Conservation (phyloP, 2,329 filamentous ascomycete species). For the Hymenoscyphus infarciens region DNA sequence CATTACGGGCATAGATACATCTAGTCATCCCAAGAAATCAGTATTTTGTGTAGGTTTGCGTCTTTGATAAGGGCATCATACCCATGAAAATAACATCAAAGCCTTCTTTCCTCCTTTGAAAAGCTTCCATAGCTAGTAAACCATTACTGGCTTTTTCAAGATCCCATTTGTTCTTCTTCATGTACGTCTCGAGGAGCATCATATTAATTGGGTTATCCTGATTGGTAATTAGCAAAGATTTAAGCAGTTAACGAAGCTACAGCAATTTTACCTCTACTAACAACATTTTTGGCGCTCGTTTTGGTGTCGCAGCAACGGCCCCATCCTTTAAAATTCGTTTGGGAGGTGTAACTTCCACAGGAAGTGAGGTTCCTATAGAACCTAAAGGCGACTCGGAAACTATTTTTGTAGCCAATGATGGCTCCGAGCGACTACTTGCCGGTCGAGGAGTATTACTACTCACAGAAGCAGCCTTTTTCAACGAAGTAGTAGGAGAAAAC, state of each 20-base stretch:
- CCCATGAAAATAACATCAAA: slow-evolving; percentile 48
- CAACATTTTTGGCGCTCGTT: slow-evolving; percentile 19
- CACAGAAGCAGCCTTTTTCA: slow-evolving; percentile 5
- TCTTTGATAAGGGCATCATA: slow-evolving; percentile 17
- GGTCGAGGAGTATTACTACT: background rate
- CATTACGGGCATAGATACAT: slow-evolving; percentile 54
- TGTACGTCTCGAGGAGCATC: slow-evolving; percentile 33
- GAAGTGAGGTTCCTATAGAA: background rate
- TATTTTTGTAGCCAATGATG: background rate
- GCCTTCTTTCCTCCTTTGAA: slow-evolving; percentile 34
- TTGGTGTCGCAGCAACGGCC: background rate
- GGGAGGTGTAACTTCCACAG: background rate
- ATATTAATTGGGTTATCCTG: slow-evolving; percentile 27
- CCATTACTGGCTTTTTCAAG: slow-evolving; percentile 42
- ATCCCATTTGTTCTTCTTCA: slow-evolving; percentile 31
- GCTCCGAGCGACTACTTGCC: background rate
- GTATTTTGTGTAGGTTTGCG: too few species aligned
- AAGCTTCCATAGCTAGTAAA: slow-evolving; percentile 43
- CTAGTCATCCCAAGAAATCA: slow-evolving; percentile 29
- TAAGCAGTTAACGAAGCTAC: too few species aligned
- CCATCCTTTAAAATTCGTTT: background rate
- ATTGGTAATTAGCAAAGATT: background rate
- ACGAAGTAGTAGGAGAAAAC: slow-evolving; percentile 23
- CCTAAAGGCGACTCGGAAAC: background rate
- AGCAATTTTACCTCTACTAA: slow-evolving; percentile 24